These are phyloP conservation scores for Fonsecaea monophora DNA, from an alignment of 2,329 filamentous ascomycete genomes.

Conservation along the genomic window DNA sequence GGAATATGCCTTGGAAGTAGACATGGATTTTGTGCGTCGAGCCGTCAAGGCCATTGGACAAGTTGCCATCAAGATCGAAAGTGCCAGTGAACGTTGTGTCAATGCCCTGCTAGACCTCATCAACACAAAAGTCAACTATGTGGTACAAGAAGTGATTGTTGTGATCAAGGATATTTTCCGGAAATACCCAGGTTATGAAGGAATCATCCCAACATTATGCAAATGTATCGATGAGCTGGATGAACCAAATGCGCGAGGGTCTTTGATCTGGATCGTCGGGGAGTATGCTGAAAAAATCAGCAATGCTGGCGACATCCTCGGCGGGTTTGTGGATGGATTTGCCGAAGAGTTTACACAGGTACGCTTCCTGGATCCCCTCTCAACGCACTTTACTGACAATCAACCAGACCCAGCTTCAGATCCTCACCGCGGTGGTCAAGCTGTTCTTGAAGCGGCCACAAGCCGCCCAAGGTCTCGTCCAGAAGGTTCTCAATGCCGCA, in stretches of 20 bases:
- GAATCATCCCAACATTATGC: slow-evolving; percentile 94
- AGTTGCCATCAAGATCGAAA: slow-evolving; percentile 97
- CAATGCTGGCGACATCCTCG: slow-evolving; percentile 94
- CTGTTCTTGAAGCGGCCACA: slow-evolving; percentile 96
- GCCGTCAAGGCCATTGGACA: slow-evolving; percentile 97
- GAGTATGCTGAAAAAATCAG: slow-evolving; percentile 99
- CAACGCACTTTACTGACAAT: slow-evolving; percentile 37
- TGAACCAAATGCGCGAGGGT: slow-evolving; percentile 86
- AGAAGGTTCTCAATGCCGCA: slow-evolving; percentile 90
- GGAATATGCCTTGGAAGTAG: slow-evolving; percentile 96
- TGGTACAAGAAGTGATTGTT: slow-evolving; percentile 97
- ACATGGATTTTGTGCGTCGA: slow-evolving; percentile 97
- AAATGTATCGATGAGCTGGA: slow-evolving; percentile 96
- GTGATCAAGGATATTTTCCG: slow-evolving; percentile 98
- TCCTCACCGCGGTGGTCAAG: slow-evolving; percentile 95
- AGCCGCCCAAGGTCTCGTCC: slow-evolving; percentile 86
- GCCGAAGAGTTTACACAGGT: slow-evolving; percentile 96
- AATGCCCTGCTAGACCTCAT: slow-evolving; percentile 92
- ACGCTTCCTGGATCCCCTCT: slow-evolving; percentile 42
- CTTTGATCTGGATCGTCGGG: slow-evolving; percentile 97
- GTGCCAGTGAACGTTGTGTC: slow-evolving; percentile 92
- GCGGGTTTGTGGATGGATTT: slow-evolving; percentile 90
- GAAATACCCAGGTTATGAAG: slow-evolving; percentile 97
- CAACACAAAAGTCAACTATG: slow-evolving; percentile 97
- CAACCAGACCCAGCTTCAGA: slow-evolving; percentile 88